Evolutionary conservation across 129 eudicot genomes (phyloP).

Genomic region (Logfia minima): DNA sequence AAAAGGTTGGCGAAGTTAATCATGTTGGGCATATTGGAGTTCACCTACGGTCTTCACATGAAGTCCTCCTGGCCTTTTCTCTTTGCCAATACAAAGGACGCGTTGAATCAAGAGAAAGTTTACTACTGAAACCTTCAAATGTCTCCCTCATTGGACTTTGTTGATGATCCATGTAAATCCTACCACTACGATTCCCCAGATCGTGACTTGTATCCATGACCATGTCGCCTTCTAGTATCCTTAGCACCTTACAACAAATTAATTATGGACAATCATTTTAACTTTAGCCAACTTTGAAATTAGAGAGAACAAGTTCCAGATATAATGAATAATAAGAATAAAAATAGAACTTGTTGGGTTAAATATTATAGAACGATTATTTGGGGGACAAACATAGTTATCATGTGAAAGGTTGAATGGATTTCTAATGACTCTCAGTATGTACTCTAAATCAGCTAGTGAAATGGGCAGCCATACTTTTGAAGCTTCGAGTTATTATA

Average conservation of each 20-base stretch:
- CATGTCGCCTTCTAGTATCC: constrained; percentile 89
- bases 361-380: too few relatives aligned
- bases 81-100: constrained; percentile 46
- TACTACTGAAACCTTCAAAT: constrained; percentile 38
- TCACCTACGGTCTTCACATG: constrained; percentile 35
- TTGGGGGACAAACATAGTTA: too few relatives aligned
- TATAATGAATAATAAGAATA: not conserved
- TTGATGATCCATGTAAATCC: constrained; percentile 51
- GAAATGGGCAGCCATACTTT: not conserved
- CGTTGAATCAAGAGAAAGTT: constrained; percentile 41
- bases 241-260: constrained; percentile 56
- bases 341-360: too few relatives aligned
- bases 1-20: constrained; percentile 1
- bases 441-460: not conserved
- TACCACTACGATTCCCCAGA: constrained; percentile 69
- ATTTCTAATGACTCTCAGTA: too few relatives aligned
- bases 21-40: not conserved
- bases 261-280: not conserved
- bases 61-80: constrained; percentile 45
- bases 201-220: constrained; percentile 69
- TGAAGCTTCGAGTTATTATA: not conserved
- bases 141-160: constrained; percentile 43
- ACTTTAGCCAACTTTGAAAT: not conserved
- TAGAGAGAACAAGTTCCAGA: not conserved
- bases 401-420: too few relatives aligned